Base-by-base conservation (phyloP, 768 basidiomycete species). In the Mycena kentingensis region DNA sequence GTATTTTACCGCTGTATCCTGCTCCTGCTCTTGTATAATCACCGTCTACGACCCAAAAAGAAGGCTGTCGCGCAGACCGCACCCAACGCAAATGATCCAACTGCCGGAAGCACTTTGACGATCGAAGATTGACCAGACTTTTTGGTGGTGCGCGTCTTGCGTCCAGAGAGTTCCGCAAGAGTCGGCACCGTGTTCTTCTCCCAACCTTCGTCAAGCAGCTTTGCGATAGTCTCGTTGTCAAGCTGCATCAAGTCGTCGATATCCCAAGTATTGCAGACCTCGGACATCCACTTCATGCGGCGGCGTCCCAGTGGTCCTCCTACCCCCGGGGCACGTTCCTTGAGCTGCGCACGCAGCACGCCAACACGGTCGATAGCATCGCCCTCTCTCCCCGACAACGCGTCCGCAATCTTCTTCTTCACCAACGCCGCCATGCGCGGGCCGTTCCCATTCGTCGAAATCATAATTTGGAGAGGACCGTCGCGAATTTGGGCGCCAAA, bases 381-480 rank as follows among this genome's bases (percentile, higher is more conserved):
- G 24, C 90, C 96, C 29, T 88, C 84, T 48, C 79, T 69, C 11
- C 79, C 78, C 5, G 91, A 87, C 31, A 99, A 71, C n/a, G 77
- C 74, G 5, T 72, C 69, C 66, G 88, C 83, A 55, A 98, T 75
- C 61, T 70, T 77, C 55, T 79, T 75, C 58, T 86, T 82, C 48
- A 99, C 83, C 60, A 97, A 75, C 56, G 88, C 88, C 3, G 95
- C 93, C 65, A 98, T 77, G 64, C 90, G 87, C 2, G 97, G 97
- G 12, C 93, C 90, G 61, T 90, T 85, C 27, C 97, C 97, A 55
- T 91, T 91, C 3, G 97, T 98, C 16, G 93, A 95, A 46, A 99
- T 85, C 89, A 98, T 88, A 58, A 99, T 84, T 70, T 97, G 94
- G 21, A 99, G 73, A 0, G 95, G 91, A 1, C 96, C 95, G 54